Conservation (phyloP, 495 filamentous ascomycete genomes). For the Lentithecium fluviatile region DNA sequence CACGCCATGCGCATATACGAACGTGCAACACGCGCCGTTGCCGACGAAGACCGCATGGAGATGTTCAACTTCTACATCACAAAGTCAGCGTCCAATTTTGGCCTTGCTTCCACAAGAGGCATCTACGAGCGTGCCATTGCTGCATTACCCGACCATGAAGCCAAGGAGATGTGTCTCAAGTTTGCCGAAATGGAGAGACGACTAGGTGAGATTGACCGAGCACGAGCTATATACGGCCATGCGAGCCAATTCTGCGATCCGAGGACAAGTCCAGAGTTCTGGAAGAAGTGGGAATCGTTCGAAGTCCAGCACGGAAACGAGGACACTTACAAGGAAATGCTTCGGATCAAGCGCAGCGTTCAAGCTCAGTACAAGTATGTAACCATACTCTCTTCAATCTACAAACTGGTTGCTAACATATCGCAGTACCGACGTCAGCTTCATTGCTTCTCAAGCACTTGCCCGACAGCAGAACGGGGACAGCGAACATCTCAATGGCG, state of each 20-base stretch:
- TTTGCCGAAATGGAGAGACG: slow-evolving; percentile 98
- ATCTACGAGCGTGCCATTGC: slow-evolving; percentile 97
- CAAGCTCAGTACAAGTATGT: slow-evolving; percentile 91
- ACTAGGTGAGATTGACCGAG: slow-evolving; percentile 94
- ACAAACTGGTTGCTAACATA: slow-evolving; percentile 16
- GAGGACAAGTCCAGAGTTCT: slow-evolving; percentile 82
- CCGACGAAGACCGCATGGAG: slow-evolving; percentile 90
- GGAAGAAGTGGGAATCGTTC: slow-evolving; percentile 95
- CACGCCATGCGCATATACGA: slow-evolving; percentile 99
- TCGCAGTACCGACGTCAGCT: slow-evolving; percentile 86
- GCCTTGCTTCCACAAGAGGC: slow-evolving; percentile 87
- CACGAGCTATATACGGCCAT: slow-evolving; percentile 92
- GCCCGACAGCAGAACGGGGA: slow-evolving; percentile 67
- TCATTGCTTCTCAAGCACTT: slow-evolving; percentile 89
- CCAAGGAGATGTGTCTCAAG: slow-evolving; percentile 96
- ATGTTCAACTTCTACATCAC: slow-evolving; percentile 99
- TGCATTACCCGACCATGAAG: slow-evolving; percentile 88
- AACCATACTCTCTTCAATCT: not conserved
- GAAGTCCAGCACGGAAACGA: slow-evolving; percentile 98
- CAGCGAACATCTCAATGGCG: slow-evolving; percentile 40
- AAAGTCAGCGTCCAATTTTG: slow-evolving; percentile 97
- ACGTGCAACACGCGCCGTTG: slow-evolving; percentile 90
- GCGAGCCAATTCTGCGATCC: slow-evolving; percentile 97
- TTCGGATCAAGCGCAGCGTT: slow-evolving; percentile 94
- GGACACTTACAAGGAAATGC: slow-evolving; percentile 99